A percentile compares a stretch with the other conserved stretches of the same genome.
Conservation (phyloP, 2,329 filamentous ascomycete species). For the Xylariaceae sp. region DNA sequence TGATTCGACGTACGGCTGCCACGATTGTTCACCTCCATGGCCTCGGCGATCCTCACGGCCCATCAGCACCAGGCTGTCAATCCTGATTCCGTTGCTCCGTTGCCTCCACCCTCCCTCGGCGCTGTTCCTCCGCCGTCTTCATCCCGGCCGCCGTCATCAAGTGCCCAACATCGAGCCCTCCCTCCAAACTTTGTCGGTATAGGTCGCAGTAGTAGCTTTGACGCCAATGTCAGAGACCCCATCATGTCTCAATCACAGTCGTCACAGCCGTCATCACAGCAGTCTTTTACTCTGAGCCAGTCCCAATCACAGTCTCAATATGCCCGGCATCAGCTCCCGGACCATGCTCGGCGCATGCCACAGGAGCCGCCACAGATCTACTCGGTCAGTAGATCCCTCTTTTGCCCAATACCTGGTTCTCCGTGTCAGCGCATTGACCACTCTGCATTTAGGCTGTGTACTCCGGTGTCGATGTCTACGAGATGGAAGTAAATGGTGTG, state of each 20-base stretch:
- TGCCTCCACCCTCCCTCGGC: not conserved
- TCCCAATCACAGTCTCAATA: conserved; percentile 34
- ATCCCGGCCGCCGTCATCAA: conserved; percentile 11
- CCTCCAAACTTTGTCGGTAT: conserved; percentile 1
- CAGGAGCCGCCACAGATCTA: conserved; percentile 57
- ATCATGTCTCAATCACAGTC: conserved; percentile 44
- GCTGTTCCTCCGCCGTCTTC: conserved; percentile 12
- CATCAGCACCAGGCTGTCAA: conserved; percentile 20
- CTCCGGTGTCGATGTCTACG: conserved; percentile 93
- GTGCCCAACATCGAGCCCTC: not conserved
- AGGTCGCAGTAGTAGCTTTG: conserved; percentile 22
- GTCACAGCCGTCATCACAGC: conserved; percentile 43
- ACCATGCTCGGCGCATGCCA: conserved; percentile 32
- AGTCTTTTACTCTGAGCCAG: conserved; percentile 58
- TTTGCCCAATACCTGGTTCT: conserved; percentile 3
- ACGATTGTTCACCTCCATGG: conserved; percentile 30
- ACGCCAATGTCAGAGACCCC: conserved; percentile 28
- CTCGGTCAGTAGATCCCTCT: conserved; percentile 42
- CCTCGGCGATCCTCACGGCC: conserved; percentile 37
- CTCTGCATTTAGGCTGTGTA: conserved; percentile 66
- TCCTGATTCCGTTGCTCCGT: conserved; percentile 3
- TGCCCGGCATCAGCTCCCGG: conserved; percentile 42
- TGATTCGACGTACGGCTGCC: not conserved
- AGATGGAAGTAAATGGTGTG: conserved; percentile 93
- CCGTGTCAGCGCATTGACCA: conserved; percentile 16